A percentile compares a stretch with the other conserved stretches of the same genome.
These are phyloP conservation scores for Didymella pomorum DNA, from an alignment of 2,329 filamentous ascomycete species.

Conservation along the genomic window DNA sequence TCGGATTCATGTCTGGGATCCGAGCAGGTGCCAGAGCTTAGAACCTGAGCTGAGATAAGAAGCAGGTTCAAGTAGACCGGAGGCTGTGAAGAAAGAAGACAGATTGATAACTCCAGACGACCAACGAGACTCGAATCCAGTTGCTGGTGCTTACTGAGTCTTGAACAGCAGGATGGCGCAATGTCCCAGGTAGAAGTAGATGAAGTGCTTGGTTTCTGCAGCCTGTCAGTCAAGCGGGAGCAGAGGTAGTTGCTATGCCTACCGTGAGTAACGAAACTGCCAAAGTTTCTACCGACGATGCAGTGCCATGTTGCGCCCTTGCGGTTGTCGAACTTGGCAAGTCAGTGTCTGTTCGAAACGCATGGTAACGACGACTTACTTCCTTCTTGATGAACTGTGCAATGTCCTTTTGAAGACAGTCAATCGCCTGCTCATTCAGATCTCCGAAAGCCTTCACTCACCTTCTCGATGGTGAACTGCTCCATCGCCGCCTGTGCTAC, in stretches of 20 bases:
- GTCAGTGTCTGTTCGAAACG: constrained; percentile 23
- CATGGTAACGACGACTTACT: constrained; percentile 57
- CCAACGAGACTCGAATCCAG: constrained; percentile 13
- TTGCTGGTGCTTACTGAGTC: constrained; percentile 72
- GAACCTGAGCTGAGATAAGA: constrained; percentile 20
- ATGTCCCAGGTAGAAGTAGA: constrained; percentile 99
- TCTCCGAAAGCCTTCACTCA: constrained; percentile 37
- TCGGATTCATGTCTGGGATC: not conserved
- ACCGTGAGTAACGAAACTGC: constrained; percentile 99
- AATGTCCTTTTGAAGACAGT: constrained; percentile 73
- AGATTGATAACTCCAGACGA: constrained; percentile 10
- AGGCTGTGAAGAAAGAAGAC: constrained; percentile 4
- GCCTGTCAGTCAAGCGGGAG: constrained; percentile 22
- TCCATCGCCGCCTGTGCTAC: constrained; percentile 75
- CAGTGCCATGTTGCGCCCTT: constrained; percentile 99
- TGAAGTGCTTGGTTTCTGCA: constrained; percentile 98
- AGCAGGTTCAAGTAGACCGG: constrained; percentile 7
- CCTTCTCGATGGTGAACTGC: constrained; percentile 77
- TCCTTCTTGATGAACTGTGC: constrained; percentile 95
- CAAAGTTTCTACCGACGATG: constrained; percentile 98
- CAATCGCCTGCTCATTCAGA: constrained; percentile 1
- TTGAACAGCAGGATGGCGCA: constrained; percentile 99
- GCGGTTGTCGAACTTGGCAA: constrained; percentile 84
- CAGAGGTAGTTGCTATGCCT: constrained; percentile 43
- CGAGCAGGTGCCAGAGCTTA: not conserved